phyloP scores from a whole-genome alignment of 2,329 filamentous ascomycete species.

The Microsporum ferrugineum region DNA sequence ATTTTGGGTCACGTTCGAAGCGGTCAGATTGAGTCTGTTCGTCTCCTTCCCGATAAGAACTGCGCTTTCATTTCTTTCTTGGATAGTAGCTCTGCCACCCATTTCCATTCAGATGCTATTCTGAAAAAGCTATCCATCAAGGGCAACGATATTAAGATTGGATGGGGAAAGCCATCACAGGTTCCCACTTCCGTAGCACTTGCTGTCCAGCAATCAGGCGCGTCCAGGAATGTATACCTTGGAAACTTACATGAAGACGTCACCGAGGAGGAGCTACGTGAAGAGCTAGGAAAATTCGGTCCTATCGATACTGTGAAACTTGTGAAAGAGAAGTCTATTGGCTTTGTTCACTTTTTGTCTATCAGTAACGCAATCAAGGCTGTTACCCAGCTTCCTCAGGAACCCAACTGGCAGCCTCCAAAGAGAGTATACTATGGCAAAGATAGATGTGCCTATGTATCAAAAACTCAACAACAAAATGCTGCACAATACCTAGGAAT shows the following conservation, averaged over 20 bases:
- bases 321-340: slow-evolving; percentile 94
- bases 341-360: slow-evolving; percentile 93
- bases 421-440: slow-evolving; percentile 97
- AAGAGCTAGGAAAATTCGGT: slow-evolving; percentile 92
- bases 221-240: slow-evolving; percentile 92
- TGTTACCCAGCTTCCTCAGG: slow-evolving; percentile 88
- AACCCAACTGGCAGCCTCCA: slow-evolving; percentile 91
- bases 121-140: slow-evolving; percentile 98
- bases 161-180: slow-evolving; percentile 97
- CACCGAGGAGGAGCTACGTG: slow-evolving; percentile 79
- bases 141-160: slow-evolving; percentile 98
- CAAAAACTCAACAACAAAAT: slow-evolving; percentile 98
- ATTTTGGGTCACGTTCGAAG: slow-evolving; percentile 92
- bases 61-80: slow-evolving; percentile 99
- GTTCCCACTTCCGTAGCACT: slow-evolving; percentile 96
- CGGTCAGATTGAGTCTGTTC: slow-evolving; percentile 97
- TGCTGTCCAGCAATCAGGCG: slow-evolving; percentile 92
- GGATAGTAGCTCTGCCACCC: slow-evolving; percentile 91
- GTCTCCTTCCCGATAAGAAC: slow-evolving; percentile 95
- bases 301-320: slow-evolving; percentile 96
- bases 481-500: slow-evolving; percentile 96
- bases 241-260: slow-evolving; percentile 87
- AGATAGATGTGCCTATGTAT: slow-evolving; percentile 95
- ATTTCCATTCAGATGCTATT: slow-evolving; percentile 99
- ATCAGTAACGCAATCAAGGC: slow-evolving; percentile 98